These are phyloP conservation scores for Talaromyces verruculosus DNA, from an alignment of 2,329 filamentous ascomycete species.

Conservation along the genomic window DNA sequence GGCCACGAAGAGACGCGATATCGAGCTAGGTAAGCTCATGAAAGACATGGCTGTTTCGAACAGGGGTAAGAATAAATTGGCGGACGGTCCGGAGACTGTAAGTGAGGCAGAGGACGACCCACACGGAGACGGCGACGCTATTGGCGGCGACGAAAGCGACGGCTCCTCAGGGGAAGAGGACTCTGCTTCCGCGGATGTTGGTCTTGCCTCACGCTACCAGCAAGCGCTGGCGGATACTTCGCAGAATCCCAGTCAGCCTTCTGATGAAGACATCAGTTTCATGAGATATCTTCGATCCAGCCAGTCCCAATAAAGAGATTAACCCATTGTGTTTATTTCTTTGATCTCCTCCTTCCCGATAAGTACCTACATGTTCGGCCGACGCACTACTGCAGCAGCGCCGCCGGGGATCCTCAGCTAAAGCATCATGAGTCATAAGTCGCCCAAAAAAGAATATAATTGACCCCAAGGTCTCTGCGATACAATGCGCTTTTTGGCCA, in stretches of 20 bases:
- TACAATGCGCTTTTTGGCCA: neutral
- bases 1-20: constrained; percentile 69
- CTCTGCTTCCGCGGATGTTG: constrained; percentile 62
- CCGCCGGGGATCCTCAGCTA: constrained; percentile 1
- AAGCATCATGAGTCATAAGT: neutral
- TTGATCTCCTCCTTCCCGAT: neutral
- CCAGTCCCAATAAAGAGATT: constrained; percentile 27
- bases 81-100: constrained; percentile 43
- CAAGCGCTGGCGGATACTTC: constrained; percentile 65
- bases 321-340: neutral
- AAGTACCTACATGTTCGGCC: constrained; percentile 4
- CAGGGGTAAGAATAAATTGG: constrained; percentile 32
- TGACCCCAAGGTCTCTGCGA: neutral
- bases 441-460: neutral
- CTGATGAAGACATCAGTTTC: constrained; percentile 54
- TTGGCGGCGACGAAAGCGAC: constrained; percentile 53
- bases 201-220: constrained; percentile 73
- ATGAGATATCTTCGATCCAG: constrained; percentile 49
- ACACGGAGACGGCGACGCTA: constrained; percentile 39
- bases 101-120: constrained; percentile 55
- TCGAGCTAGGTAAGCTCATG: constrained; percentile 91
- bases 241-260: constrained; percentile 30
- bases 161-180: constrained; percentile 59
- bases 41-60: constrained; percentile 73
- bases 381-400: neutral